Conservation (phyloP, 2,329 filamentous ascomycete genomes). For the Byssochlamys sp. region DNA sequence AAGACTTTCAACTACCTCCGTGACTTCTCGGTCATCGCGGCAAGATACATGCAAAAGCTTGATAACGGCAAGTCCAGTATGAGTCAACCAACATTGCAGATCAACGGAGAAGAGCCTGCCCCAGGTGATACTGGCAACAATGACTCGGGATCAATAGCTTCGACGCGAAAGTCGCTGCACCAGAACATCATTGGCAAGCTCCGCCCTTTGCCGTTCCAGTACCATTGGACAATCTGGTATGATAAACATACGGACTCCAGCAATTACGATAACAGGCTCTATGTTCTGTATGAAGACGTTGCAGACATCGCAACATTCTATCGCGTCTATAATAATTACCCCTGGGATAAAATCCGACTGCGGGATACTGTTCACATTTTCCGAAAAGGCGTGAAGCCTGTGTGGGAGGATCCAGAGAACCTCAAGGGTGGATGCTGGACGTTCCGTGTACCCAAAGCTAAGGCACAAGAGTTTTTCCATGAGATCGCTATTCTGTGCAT, state of each 20-base stretch:
- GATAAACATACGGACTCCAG: slow-evolving; percentile 29
- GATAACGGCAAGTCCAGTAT: neutral
- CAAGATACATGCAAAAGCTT: neutral
- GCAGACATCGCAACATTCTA: slow-evolving; percentile 51
- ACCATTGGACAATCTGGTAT: slow-evolving; percentile 41
- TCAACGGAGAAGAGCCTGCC: neutral
- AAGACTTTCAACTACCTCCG: neutral
- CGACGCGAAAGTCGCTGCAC: slow-evolving; percentile 30
- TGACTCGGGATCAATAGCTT: neutral
- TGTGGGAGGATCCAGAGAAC: slow-evolving; percentile 83
- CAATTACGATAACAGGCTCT: slow-evolving; percentile 26
- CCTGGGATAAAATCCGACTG: slow-evolving; percentile 64
- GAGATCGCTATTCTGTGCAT: slow-evolving; percentile 26
- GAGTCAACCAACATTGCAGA: neutral
- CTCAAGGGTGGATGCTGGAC: slow-evolving; percentile 80
- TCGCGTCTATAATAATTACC: slow-evolving; percentile 72
- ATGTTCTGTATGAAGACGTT: slow-evolving; percentile 31
- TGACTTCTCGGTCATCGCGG: neutral
- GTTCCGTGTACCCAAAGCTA: slow-evolving; percentile 73
- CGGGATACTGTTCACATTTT: slow-evolving; percentile 71
- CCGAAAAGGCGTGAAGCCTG: slow-evolving; percentile 64
- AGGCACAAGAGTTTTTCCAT: slow-evolving; percentile 44
- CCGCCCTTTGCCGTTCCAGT: slow-evolving; percentile 38
- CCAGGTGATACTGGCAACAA: neutral
- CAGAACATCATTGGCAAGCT: slow-evolving; percentile 37